A percentile compares a stretch with the other conserved stretches of the same genome.
Conservation (phyloP, 2,329 filamentous ascomycete species). For the Chaetothyriales sp. region DNA sequence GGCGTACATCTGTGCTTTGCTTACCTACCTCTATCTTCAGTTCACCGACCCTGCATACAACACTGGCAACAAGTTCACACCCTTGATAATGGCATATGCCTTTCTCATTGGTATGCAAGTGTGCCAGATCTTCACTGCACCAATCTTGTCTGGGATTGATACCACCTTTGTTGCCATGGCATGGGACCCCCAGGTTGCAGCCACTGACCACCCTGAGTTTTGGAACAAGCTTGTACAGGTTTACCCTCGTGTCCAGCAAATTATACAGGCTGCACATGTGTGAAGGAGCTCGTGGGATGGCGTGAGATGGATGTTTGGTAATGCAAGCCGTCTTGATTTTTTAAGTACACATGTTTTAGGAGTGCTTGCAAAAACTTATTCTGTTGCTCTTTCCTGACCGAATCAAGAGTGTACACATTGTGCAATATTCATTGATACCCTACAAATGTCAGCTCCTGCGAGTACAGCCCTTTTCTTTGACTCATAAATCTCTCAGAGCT, state of each 20-base stretch:
- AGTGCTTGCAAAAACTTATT: background rate
- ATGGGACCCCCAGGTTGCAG: constrained; percentile 53
- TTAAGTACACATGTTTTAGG: background rate
- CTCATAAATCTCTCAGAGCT: too few species aligned
- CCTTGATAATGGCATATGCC: constrained; percentile 65
- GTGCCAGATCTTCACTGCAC: constrained; percentile 76
- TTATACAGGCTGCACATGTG: constrained; percentile 41
- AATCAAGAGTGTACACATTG: background rate
- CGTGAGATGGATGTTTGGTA: background rate
- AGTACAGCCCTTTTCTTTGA: too few species aligned
- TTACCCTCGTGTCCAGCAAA: constrained; percentile 69
- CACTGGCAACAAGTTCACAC: constrained; percentile 48
- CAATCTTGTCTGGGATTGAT: constrained; percentile 73
- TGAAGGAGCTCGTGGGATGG: background rate
- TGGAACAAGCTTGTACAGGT: constrained; percentile 65
- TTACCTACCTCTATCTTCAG: constrained; percentile 74
- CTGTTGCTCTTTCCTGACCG: background rate
- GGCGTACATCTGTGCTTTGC: constrained; percentile 62
- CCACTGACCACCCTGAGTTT: constrained; percentile 65
- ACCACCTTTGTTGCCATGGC: constrained; percentile 74
- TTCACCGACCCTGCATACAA: constrained; percentile 75
- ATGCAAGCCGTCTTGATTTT: background rate
- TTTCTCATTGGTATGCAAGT: constrained; percentile 87
- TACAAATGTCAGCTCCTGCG: background rate
- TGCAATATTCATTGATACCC: too few species aligned